phyloP scores from a whole-genome alignment of 1,284 basidiomycete species.

The Cystobasidium sp. region DNA sequence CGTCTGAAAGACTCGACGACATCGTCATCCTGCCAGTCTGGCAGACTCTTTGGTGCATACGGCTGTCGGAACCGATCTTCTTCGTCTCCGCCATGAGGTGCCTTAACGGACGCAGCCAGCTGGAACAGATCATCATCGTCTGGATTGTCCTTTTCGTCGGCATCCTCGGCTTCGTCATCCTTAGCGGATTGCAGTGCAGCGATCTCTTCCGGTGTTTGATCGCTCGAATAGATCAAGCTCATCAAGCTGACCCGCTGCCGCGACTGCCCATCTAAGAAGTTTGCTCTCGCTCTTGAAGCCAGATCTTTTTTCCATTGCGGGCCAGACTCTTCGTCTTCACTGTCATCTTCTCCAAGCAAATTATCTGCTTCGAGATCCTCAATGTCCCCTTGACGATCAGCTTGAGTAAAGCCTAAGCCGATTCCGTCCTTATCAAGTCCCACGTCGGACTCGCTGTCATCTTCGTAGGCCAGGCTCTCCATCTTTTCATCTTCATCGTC shows the following conservation, averaged over 20 bases:
- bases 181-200: slow-evolving; percentile 61
- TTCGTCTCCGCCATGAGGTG: slow-evolving; percentile 53
- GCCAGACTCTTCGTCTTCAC: slow-evolving; percentile 50
- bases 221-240: slow-evolving; percentile 78
- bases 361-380: slow-evolving; percentile 44
- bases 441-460: slow-evolving; percentile 50
- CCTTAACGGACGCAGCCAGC: slow-evolving; percentile 41
- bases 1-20: slow-evolving; percentile 82
- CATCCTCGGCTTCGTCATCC: slow-evolving; percentile 55
- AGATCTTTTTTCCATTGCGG: slow-evolving; percentile 82
- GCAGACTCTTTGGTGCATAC: slow-evolving; percentile 63
- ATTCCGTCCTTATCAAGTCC: slow-evolving; percentile 44
- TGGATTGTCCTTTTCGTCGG: slow-evolving; percentile 38
- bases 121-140: slow-evolving; percentile 54
- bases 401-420: slow-evolving; percentile 39
- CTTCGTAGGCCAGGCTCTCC: slow-evolving; percentile 43
- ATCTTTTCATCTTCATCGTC: slow-evolving; percentile 39
- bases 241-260: slow-evolving; percentile 73
- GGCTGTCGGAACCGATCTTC: slow-evolving; percentile 66
- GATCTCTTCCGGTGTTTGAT: slow-evolving; percentile 74
- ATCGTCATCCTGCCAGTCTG: slow-evolving; percentile 81
- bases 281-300: slow-evolving; percentile 65
- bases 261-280: slow-evolving; percentile 61
- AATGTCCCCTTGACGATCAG: slow-evolving; percentile 30
- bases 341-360: slow-evolving; percentile 51